phyloP scores from a whole-genome alignment of 106 monocot species.

The Dioscorea alata region DNA sequence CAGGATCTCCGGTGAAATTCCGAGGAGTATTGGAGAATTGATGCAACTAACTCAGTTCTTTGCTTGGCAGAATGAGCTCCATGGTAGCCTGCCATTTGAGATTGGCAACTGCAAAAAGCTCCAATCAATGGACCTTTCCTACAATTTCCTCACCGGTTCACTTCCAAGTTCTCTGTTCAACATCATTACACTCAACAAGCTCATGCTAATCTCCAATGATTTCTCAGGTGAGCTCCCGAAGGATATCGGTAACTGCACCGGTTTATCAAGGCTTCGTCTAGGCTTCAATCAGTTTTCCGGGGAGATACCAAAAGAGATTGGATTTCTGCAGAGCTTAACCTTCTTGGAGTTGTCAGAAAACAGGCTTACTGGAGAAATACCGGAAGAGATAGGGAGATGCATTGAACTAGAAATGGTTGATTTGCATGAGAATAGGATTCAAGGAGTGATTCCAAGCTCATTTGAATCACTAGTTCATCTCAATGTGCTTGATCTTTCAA shows the following conservation, averaged over 20 bases:
- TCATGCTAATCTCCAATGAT: conserved; percentile 20
- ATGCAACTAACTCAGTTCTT: conserved; percentile 21
- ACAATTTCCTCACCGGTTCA: conserved; percentile 10
- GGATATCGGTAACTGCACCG: conserved; percentile 13
- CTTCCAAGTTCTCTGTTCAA: conserved; percentile 10
- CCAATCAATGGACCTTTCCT: conserved; percentile 14
- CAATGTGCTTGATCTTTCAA: conserved; percentile 21
- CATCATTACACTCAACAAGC: conserved; percentile 2
- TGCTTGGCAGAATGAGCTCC: conserved; percentile 20
- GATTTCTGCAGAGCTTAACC: conserved; percentile 3
- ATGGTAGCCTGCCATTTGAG: conserved; percentile 4
- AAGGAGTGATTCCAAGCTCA: conserved; percentile 15
- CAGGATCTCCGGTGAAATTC: conserved; percentile 9
- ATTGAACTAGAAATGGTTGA: conserved; percentile 17
- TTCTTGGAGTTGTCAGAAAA: conserved; percentile 21
- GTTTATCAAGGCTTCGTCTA: conserved; percentile 11
- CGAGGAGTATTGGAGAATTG: conserved; percentile 4
- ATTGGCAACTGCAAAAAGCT: conserved; percentile 12
- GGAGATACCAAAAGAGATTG: conserved; percentile 10
- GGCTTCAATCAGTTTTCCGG: conserved; percentile 10
- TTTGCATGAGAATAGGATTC: conserved; percentile 17
- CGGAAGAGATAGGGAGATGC: conserved; percentile 10
- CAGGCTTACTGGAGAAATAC: conserved; percentile 10
- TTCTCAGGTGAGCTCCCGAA: conserved; percentile 5
- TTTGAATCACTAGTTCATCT: conserved; percentile 7